phyloP scores from a whole-genome alignment of 2,329 filamentous ascomycete species.

The Acrodontium crateriforme region DNA sequence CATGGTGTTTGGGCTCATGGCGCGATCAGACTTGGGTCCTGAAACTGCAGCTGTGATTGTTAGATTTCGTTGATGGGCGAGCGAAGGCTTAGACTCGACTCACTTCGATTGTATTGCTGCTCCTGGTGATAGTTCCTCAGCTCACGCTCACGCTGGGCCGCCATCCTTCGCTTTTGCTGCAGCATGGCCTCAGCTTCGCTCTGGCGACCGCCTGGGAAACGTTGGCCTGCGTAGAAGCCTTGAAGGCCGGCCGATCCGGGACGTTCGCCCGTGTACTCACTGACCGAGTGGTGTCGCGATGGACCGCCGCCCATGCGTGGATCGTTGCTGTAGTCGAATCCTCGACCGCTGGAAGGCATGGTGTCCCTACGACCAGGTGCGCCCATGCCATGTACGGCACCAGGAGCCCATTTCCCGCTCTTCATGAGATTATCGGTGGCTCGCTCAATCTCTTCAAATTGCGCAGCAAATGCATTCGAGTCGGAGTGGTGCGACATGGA shows the following conservation, averaged over 20 bases:
- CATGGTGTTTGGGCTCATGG: constrained; percentile 72
- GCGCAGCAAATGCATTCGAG: constrained; percentile 63
- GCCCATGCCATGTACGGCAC: constrained; percentile 21
- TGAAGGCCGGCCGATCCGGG: constrained; percentile 68
- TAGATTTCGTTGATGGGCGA: not conserved
- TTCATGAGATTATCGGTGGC: constrained; percentile 92
- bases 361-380: constrained; percentile 61
- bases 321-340: constrained; percentile 31
- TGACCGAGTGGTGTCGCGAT: constrained; percentile 69
- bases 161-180: constrained; percentile 98
- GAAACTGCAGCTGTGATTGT: constrained; percentile 47
- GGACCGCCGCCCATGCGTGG: constrained; percentile 50
- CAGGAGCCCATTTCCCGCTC: constrained; percentile 76
- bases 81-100: constrained; percentile 6
- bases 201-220: constrained; percentile 71
- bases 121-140: constrained; percentile 99
- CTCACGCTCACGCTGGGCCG: constrained; percentile 95
- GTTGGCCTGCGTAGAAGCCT: constrained; percentile 87
- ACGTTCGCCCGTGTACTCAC: constrained; percentile 67
- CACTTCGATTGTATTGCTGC: constrained; percentile 99
- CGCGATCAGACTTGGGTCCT: constrained; percentile 70
- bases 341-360: constrained; percentile 45
- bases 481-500: constrained; percentile 50
- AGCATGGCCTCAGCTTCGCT: constrained; percentile 96
- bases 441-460: constrained; percentile 93